Evolutionary conservation across 2,329 filamentous ascomycete species (phyloP).

Genomic region (Daldinia sp.): DNA sequence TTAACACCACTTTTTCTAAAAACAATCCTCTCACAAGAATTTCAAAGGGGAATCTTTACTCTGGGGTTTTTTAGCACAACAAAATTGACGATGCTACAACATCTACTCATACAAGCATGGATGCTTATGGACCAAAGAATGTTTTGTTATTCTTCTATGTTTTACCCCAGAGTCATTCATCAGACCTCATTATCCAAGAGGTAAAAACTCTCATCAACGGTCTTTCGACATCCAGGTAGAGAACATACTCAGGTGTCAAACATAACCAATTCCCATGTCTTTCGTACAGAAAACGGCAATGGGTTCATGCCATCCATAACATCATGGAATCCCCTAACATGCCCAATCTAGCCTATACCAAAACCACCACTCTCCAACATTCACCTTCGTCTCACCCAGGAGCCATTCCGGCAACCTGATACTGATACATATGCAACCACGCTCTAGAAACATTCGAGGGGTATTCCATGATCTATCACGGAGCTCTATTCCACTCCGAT

Average conservation of each 20-base stretch:
- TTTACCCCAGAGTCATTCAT: background rate
- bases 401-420: constrained; percentile 2
- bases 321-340: constrained; percentile 2
- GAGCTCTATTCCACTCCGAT: constrained; percentile 27
- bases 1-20: background rate
- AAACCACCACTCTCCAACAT: background rate
- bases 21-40: background rate
- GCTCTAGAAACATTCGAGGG: constrained; percentile 34
- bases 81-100: background rate
- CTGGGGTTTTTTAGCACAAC: no score
- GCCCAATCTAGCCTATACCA: constrained; percentile 15
- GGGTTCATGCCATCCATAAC: constrained; percentile 16
- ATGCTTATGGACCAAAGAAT: background rate
- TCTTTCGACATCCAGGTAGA: constrained; percentile 9
- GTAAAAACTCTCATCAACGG: constrained; percentile 12
- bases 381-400: background rate
- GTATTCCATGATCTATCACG: constrained; percentile 37
- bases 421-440: constrained; percentile 28
- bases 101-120: background rate
- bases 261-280: constrained; percentile 10
- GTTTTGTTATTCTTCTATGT: background rate
- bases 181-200: constrained; percentile 1
- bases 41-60: background rate
- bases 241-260: constrained; percentile 7
- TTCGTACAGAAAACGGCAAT: constrained; percentile 20